Evolutionary conservation across 1,139 yeast species (phyloP), one percentile per base, ranked within the genome.

Genomic region (Saccharomyces hybrid): DNA sequence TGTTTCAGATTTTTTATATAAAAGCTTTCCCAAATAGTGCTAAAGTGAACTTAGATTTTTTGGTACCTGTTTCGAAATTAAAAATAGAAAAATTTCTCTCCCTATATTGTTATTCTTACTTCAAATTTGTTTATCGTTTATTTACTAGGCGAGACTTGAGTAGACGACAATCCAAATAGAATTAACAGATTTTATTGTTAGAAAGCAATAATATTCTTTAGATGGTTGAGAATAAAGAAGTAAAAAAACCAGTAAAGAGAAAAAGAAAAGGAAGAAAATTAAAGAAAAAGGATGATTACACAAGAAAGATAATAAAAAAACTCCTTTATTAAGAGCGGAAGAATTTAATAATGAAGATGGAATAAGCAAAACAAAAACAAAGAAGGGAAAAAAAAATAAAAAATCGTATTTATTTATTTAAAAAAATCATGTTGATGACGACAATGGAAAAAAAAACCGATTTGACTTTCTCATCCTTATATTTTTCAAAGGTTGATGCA

Each of bases 1-100:
- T 13, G 16, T 38, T 34, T 38, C 38, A 61, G 59, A 51, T 59
- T 57, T 53, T 47, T 53, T 47, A 28, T 51, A 31, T 44, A 52
- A 20, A 16, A 20, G 25, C 25, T 20, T 38, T 38, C 44, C 44
- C 44, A 38, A 20, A 38, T 38, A 38, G 23, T 5, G 26, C 44
- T 38, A 38, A 38, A 20, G 25, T 38, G 11, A 16, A 20, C 25
- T 38, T 14, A 38, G 23, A 29, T 11, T 46, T 20, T 25, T 16
- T 16, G n/a, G 27, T 42, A 16, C 29, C 48, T 49, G 27, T 49
- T 9, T 42, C 26, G 23, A 38, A 41, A 49, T 41, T 14, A 48
- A 31, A 48, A n/a, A 23, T 31, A 16, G 34, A 26, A 28, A 48
- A 41, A 32, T 16, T 38, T 38, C 20, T 20, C 44, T 38, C 44